phyloP scores from a whole-genome alignment of 352 stramenopile genomes.

The Blastocystis sp. region DNA sequence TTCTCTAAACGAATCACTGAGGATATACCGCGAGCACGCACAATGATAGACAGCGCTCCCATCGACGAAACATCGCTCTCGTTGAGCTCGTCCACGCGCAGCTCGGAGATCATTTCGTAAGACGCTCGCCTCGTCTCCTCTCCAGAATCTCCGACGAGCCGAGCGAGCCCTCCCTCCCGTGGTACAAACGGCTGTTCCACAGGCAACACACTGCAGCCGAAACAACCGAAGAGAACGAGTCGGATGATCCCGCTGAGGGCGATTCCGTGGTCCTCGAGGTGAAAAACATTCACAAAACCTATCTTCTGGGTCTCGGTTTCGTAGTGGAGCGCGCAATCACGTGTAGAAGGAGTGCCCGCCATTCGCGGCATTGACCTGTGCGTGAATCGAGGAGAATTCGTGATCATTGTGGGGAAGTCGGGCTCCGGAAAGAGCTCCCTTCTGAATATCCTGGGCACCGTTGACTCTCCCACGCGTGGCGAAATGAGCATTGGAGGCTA shows the following conservation, averaged over 20 bases:
- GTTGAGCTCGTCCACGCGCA: neutral
- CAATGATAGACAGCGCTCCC: neutral
- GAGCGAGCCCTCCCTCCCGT: neutral
- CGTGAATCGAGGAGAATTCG: constrained; percentile 72
- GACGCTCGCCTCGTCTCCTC: neutral
- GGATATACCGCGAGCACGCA: neutral
- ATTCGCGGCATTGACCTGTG: constrained; percentile 70
- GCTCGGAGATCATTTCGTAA: constrained; percentile 39
- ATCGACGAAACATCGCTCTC: constrained; percentile 29
- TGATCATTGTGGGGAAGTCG: constrained; percentile 75
- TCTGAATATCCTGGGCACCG: constrained; percentile 70
- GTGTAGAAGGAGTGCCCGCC: constrained; percentile 71
- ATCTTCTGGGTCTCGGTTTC: constrained; percentile 69
- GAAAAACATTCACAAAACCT: constrained; percentile 75
- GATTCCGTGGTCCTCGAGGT: constrained; percentile 36
- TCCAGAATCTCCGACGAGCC: constrained; percentile 13
- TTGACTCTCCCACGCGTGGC: constrained; percentile 67
- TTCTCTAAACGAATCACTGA: constrained; percentile 40
- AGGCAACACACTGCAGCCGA: neutral
- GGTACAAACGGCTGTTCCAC: constrained; percentile 20
- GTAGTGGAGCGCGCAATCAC: neutral
- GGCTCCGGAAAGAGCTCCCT: constrained; percentile 75
- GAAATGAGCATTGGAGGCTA: constrained; percentile 64
- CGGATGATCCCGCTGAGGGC: neutral
- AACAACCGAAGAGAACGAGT: neutral